Conservation (phyloP, 148 eudicot genomes). For the Drosera capensis region DNA sequence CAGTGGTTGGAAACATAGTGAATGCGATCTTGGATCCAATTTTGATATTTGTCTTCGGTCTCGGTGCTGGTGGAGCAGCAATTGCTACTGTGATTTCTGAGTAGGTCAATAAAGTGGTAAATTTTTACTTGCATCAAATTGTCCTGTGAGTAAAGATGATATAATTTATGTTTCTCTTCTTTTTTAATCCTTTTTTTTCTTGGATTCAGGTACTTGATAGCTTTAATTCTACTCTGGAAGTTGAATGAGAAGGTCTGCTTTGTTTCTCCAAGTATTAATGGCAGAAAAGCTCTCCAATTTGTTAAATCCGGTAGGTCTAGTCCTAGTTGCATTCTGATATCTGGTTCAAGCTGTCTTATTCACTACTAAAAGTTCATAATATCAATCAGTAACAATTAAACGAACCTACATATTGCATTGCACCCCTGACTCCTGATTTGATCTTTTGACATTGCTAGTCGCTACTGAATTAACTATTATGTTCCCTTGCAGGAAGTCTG, state of each 20-base stretch:
- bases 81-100: constrained; percentile 88
- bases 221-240: constrained; percentile 69
- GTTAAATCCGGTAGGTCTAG: constrained; percentile 56
- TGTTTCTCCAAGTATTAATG: constrained; percentile 48
- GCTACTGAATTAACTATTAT: neutral
- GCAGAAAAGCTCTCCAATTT: constrained; percentile 45
- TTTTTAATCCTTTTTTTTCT: constrained; percentile 6
- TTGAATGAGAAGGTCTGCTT: constrained; percentile 46
- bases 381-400: neutral
- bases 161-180: neutral
- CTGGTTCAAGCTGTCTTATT: neutral
- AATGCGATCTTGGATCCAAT: constrained; percentile 62
- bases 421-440: neutral
- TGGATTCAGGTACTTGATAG: constrained; percentile 53
- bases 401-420: neutral
- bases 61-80: constrained; percentile 90
- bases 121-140: constrained; percentile 6
- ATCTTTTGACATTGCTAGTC: neutral
- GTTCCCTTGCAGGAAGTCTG: constrained; percentile 45
- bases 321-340: constrained; percentile 3
- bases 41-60: constrained; percentile 48
- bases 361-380: neutral
- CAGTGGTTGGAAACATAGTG: constrained; percentile 82
- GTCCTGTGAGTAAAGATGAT: neutral
- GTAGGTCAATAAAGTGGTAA: constrained; percentile 72